phyloP scores from a whole-genome alignment of 2,329 filamentous ascomycete species.

The Penicillium sp. region DNA sequence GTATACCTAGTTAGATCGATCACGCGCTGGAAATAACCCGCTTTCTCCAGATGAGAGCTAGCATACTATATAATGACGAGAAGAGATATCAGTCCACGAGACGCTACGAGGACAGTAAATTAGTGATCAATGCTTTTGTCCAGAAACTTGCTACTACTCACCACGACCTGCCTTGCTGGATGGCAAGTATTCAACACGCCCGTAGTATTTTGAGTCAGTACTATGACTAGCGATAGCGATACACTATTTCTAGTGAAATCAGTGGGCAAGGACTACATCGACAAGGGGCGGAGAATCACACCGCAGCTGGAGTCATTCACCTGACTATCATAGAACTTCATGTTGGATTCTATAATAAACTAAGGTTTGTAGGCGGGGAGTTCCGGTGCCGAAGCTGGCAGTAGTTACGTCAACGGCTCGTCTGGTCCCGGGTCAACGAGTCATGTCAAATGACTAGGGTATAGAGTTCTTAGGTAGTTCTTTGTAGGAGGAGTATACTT shows the following conservation, averaged over 20 bases:
- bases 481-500: not conserved
- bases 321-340: not conserved
- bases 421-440: not conserved
- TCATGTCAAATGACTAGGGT: not conserved
- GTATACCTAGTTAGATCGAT: no score
- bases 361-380: not conserved
- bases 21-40: no score
- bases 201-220: not conserved
- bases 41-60: no score
- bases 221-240: not conserved
- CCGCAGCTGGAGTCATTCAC: not conserved
- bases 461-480: no score
- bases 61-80: no score
- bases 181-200: no score
- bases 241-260: not conserved
- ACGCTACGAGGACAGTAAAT: no score
- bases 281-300: not conserved
- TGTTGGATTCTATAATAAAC: not conserved
- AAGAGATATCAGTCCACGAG: no score
- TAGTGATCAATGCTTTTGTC: no score
- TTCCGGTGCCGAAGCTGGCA: not conserved
- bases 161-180: no score
- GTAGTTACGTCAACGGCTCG: not conserved
- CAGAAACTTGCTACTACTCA: no score
- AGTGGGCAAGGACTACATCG: not conserved